phyloP scores from a whole-genome alignment of 202 grass and related monocot genomes.

The Eragrostis tef region DNA sequence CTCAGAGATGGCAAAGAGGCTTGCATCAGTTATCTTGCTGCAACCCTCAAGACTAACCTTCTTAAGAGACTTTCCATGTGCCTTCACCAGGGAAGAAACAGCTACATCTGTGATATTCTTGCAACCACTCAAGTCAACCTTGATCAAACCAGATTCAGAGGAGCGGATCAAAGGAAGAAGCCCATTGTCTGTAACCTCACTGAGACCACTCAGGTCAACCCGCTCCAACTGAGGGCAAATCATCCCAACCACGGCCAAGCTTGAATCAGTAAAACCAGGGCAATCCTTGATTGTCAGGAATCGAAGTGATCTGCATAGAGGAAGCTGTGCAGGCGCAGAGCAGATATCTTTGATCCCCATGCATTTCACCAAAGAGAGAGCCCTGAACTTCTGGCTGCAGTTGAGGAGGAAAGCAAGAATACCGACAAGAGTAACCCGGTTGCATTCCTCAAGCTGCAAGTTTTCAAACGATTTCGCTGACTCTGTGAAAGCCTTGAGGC shows the following conservation, averaged over 20 bases:
- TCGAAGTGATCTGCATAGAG: constrained; percentile 69
- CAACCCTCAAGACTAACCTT: constrained; percentile 81
- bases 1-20: constrained; percentile 59
- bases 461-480: constrained; percentile 66
- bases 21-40: constrained; percentile 82
- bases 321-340: constrained; percentile 61
- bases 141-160: constrained; percentile 60
- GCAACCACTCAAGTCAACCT: constrained; percentile 79
- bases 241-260: constrained; percentile 74
- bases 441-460: constrained; percentile 84
- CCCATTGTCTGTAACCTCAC: constrained; percentile 66
- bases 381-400: constrained; percentile 65
- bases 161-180: constrained; percentile 70
- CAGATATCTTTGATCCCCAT: constrained; percentile 71
- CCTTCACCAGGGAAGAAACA: constrained; percentile 65
- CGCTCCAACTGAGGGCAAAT: constrained; percentile 89
- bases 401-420: constrained; percentile 67
- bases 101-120: constrained; percentile 78
- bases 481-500: constrained; percentile 63
- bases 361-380: constrained; percentile 86
- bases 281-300: constrained; percentile 81
- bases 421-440: constrained; percentile 70
- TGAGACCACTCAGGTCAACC: constrained; percentile 77
- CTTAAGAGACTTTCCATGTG: constrained; percentile 79
- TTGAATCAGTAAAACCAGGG: constrained; percentile 79